Percentiles rank a stretch among this genome's conserved stretches.
These are phyloP conservation scores for Gossypium turneri DNA, from an alignment of 345 rosid genomes.

Conservation along the genomic window DNA sequence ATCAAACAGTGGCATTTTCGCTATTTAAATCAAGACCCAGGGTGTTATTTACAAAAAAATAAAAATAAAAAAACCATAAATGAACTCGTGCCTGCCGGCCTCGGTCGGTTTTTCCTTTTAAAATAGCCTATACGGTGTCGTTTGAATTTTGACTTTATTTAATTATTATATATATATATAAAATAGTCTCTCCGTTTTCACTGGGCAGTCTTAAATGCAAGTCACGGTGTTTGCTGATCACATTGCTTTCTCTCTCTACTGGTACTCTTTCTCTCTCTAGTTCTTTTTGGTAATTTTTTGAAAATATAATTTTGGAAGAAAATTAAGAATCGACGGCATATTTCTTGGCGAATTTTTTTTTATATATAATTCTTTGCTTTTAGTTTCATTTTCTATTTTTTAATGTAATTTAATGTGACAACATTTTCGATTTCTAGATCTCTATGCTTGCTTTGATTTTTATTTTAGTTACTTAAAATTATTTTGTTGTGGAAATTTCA, in stretches of 20 bases:
- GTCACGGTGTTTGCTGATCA: slow-evolving; percentile 15
- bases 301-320: background rate
- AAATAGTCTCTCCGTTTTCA: slow-evolving; percentile 15
- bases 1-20: slow-evolving; percentile 24
- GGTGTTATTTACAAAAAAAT: background rate
- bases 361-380: background rate
- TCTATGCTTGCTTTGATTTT: slow-evolving; percentile 5
- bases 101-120: slow-evolving; percentile 19
- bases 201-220: slow-evolving; percentile 13
- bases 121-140: slow-evolving; percentile 27
- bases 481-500: background rate
- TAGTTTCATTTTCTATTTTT: background rate
- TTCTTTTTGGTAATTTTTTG: background rate
- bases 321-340: background rate
- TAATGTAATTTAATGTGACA: background rate
- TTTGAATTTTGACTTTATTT: slow-evolving; percentile 5
- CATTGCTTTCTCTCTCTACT: slow-evolving; percentile 13
- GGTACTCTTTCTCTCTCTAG: background rate
- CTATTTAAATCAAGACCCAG: slow-evolving; percentile 11
- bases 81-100: slow-evolving; percentile 39
- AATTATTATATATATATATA: background rate
- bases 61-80: background rate
- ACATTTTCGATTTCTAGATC: slow-evolving; percentile 17
- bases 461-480: background rate
- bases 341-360: slow-evolving; percentile 3